Conservation (phyloP, 2,329 filamentous ascomycete genomes). For the Pestalotiopsis sp. region DNA sequence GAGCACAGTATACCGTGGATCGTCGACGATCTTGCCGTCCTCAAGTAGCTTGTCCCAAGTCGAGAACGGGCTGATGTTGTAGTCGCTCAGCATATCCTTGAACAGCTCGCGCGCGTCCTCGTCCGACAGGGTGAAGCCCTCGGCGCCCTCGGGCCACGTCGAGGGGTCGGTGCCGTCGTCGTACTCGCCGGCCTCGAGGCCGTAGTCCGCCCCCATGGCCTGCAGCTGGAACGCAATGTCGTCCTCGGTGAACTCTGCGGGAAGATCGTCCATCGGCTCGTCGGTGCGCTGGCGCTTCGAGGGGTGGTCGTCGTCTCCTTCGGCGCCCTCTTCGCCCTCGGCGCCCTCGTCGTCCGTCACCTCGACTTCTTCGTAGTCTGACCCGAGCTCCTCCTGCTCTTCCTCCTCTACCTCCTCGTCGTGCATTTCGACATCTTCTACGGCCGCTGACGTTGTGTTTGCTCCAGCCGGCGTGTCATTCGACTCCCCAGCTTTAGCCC, state of each 20-base stretch:
- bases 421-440: constrained; percentile 27
- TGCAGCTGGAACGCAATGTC: constrained; percentile 93
- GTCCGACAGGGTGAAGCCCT: constrained; percentile 71
- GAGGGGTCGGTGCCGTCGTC: constrained; percentile 61
- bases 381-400: constrained; percentile 56
- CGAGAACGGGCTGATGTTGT: constrained; percentile 80
- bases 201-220: constrained; percentile 86
- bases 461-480: neutral
- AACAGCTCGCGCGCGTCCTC: constrained; percentile 80
- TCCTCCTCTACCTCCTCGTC: constrained; percentile 40
- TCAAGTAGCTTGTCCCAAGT: constrained; percentile 91
- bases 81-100: constrained; percentile 83
- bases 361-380: constrained; percentile 79
- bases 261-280: constrained; percentile 37
- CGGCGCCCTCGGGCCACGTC: constrained; percentile 71
- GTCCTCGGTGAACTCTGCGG: constrained; percentile 86
- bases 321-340: constrained; percentile 45
- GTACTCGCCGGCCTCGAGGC: constrained; percentile 76
- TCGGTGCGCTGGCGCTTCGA: constrained; percentile 52
- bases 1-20: constrained; percentile 83
- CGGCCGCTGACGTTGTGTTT: neutral
- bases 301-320: constrained; percentile 50
- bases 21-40: constrained; percentile 79
- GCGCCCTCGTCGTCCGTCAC: constrained; percentile 59
- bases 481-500: neutral